Conservation (phyloP, 345 rosid species). For the Syzygium aqueum region DNA sequence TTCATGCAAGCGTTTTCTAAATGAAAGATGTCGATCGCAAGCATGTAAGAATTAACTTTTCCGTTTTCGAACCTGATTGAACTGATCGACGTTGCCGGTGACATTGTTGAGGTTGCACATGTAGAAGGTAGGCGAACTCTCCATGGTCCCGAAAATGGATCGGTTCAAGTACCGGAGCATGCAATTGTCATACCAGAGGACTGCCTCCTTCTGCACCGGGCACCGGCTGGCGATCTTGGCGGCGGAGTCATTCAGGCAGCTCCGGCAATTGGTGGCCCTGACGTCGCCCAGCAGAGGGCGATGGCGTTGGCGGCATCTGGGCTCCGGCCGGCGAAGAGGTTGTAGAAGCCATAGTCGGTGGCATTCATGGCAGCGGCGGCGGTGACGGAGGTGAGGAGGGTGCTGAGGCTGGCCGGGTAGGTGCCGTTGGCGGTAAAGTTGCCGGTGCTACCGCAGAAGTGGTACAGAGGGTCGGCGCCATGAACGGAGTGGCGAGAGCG, state of each 20-base stretch:
- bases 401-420: neutral
- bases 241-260: neutral
- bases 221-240: neutral
- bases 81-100: neutral
- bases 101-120: neutral
- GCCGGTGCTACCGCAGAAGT: neutral
- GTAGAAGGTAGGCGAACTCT: neutral
- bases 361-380: accelerated
- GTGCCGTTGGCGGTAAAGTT: neutral
- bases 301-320: neutral
- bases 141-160: neutral
- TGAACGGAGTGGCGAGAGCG: neutral
- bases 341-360: neutral
- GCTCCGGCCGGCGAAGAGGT: neutral
- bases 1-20: no score
- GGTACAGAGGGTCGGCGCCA: neutral
- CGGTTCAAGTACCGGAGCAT: neutral
- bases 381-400: neutral
- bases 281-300: neutral
- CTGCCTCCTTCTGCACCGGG: neutral
- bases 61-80: neutral
- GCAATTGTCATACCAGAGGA: neutral
- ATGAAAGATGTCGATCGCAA: no score
- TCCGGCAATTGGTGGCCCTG: neutral
- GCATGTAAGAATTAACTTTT: no score